Conservation (phyloP, 2,329 filamentous ascomycete genomes). For the Dactylonectria estremocensis region DNA sequence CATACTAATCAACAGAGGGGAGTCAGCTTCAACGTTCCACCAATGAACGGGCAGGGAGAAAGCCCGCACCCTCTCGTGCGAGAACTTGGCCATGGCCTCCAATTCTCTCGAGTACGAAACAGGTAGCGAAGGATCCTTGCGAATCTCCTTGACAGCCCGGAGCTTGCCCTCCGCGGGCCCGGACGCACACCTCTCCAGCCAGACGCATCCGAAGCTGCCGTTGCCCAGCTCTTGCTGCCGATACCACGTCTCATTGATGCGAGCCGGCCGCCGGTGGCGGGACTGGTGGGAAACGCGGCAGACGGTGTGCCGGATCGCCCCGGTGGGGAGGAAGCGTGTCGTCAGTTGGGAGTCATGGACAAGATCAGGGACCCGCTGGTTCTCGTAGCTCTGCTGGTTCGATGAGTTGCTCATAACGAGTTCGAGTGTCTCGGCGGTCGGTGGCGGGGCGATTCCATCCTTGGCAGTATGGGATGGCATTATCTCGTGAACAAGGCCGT, state of each 20-base stretch:
- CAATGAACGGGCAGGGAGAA: too few species aligned
- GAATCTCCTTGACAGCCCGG: constrained; percentile 15
- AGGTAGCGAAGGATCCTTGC: constrained; percentile 6
- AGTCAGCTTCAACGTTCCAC: not conserved
- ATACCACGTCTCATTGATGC: not conserved
- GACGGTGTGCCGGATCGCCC: not conserved
- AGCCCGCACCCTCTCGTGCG: not conserved
- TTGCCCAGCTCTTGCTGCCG: constrained; percentile 3
- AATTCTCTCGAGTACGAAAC: not conserved
- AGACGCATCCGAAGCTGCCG: constrained; percentile 4
- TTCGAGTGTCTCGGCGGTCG: too few species aligned
- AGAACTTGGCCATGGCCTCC: constrained; percentile 15
- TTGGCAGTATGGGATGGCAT: too few species aligned
- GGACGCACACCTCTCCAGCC: constrained; percentile 10
- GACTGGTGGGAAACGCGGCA: not conserved
- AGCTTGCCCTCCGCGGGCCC: constrained; percentile 2
- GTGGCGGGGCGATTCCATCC: too few species aligned
- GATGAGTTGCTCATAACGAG: too few species aligned
- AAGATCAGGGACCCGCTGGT: not conserved
- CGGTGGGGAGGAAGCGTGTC: not conserved
- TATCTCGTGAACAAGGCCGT: too few species aligned
- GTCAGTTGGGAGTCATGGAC: not conserved
- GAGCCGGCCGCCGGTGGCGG: not conserved
- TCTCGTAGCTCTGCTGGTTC: too few species aligned
- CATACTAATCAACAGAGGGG: not conserved